Evolutionary conservation across 2,329 filamentous ascomycete species (phyloP).

Genomic region (Penicillium expansum): DNA sequence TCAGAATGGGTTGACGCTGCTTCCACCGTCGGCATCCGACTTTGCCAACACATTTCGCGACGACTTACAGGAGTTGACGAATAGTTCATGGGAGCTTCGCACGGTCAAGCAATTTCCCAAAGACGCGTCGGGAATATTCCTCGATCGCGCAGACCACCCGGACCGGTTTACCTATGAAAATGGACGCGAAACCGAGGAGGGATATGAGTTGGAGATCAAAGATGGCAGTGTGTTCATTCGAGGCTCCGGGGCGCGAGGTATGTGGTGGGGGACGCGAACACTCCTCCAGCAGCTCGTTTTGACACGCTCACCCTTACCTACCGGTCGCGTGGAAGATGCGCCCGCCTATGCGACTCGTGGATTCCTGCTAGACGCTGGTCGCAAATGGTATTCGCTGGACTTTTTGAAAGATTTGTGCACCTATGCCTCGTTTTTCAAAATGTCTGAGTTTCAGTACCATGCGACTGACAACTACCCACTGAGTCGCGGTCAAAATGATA

Average conservation of each 20-base stretch:
- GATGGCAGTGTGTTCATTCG: constrained; percentile 44
- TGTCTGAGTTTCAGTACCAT: constrained; percentile 59
- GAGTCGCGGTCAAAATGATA: constrained; percentile 49
- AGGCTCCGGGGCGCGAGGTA: constrained; percentile 55
- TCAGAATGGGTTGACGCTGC: constrained; percentile 49
- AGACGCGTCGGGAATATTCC: constrained; percentile 43
- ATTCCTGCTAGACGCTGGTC: constrained; percentile 53
- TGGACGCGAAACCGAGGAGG: constrained; percentile 49
- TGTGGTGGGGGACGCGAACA: constrained; percentile 59
- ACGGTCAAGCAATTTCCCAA: constrained; percentile 36
- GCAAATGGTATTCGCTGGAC: constrained; percentile 56
- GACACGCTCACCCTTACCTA: constrained; percentile 37
- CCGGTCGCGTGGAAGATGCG: constrained; percentile 48
- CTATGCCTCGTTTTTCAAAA: constrained; percentile 61
- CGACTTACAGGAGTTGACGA: constrained; percentile 46
- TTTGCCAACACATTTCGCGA: constrained; percentile 49
- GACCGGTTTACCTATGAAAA: constrained; percentile 47
- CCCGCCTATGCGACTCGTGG: constrained; percentile 54
- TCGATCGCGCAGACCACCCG: constrained; percentile 31
- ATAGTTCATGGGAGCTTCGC: constrained; percentile 44
- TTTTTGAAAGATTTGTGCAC: constrained; percentile 59
- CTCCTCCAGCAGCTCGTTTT: constrained; percentile 52
- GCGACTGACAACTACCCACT: constrained; percentile 57
- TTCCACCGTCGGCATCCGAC: constrained; percentile 51
- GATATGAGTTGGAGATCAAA: constrained; percentile 47